Evolutionary conservation across 2,329 filamentous ascomycete species (phyloP).

Genomic region (Microascus cirrosus): DNA sequence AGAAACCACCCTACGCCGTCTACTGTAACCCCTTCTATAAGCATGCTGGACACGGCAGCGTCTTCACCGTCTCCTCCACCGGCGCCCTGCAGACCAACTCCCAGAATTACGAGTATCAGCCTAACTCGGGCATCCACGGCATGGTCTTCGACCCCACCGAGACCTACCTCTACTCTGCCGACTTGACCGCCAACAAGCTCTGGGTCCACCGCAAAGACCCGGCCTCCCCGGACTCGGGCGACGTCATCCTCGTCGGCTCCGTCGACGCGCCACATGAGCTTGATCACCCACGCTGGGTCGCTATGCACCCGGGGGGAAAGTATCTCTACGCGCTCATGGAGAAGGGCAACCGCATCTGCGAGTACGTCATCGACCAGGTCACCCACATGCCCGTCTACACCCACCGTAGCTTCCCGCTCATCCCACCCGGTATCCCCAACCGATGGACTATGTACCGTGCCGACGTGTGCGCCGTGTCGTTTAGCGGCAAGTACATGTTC

Average conservation of each 20-base stretch:
- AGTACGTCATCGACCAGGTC: slow-evolving; percentile 66
- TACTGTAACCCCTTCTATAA: slow-evolving; percentile 90
- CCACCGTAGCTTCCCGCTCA: slow-evolving; percentile 62
- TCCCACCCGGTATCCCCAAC: slow-evolving; percentile 57
- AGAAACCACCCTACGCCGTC: slow-evolving; percentile 66
- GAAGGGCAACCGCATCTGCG: slow-evolving; percentile 71
- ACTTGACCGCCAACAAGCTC: slow-evolving; percentile 67
- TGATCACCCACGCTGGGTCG: slow-evolving; percentile 83
- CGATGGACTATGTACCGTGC: slow-evolving; percentile 61
- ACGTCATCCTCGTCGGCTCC: slow-evolving; percentile 58
- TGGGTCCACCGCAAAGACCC: slow-evolving; percentile 66
- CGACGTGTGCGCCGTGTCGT: slow-evolving; percentile 68
- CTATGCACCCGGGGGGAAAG: slow-evolving; percentile 65
- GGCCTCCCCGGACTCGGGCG: slow-evolving; percentile 33
- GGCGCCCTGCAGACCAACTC: slow-evolving; percentile 53
- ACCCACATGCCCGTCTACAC: slow-evolving; percentile 73
- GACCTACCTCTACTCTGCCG: slow-evolving; percentile 67
- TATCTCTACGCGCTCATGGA: slow-evolving; percentile 86
- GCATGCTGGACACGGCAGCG: slow-evolving; percentile 69
- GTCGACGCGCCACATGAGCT: slow-evolving; percentile 57
- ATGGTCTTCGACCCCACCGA: slow-evolving; percentile 71
- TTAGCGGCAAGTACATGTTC: slow-evolving; percentile 65
- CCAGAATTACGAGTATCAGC: slow-evolving; percentile 63
- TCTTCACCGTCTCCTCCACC: slow-evolving; percentile 50
- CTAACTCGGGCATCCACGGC: slow-evolving; percentile 64